Evolutionary conservation across 2,329 filamentous ascomycete species (phyloP).

Genomic region (Coniella lustricola): DNA sequence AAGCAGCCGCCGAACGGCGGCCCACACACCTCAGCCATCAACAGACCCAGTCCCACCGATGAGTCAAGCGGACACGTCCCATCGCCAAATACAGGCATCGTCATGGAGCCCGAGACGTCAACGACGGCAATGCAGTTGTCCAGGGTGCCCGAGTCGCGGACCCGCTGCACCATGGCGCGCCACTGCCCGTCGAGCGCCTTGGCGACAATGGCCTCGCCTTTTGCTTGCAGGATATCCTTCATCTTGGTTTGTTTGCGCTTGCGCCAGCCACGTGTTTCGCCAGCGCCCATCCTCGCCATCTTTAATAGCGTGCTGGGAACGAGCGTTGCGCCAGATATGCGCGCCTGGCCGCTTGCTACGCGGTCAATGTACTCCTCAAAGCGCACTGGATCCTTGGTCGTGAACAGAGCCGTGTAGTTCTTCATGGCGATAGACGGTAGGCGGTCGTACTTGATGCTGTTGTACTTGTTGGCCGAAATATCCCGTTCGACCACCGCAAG

Average conservation of each 20-base stretch:
- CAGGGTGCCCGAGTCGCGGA: conserved; percentile 47
- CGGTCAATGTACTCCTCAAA: conserved; percentile 43
- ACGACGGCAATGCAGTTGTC: conserved; percentile 49
- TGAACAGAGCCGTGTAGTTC: conserved; percentile 41
- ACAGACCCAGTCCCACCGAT: conserved; percentile 48
- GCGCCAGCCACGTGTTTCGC: too few species aligned
- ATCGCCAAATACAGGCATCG: conserved; percentile 31
- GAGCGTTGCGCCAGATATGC: conserved; percentile 49
- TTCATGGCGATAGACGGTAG: conserved; percentile 52
- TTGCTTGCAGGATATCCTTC: conserved; percentile 22
- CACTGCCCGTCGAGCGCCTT: conserved; percentile 45
- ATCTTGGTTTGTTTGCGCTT: conserved; percentile 8
- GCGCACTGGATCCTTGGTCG: conserved; percentile 39
- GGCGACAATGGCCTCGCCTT: conserved; percentile 24
- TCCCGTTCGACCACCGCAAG: conserved; percentile 47
- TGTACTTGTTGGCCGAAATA: conserved; percentile 37
- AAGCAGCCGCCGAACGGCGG: conserved; percentile 47
- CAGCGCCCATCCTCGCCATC: too few species aligned
- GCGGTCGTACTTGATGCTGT: conserved; percentile 48
- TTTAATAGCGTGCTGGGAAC: conserved; percentile 43
- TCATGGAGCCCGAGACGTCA: conserved; percentile 52
- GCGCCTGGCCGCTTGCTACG: conserved; percentile 39
- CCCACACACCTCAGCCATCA: conserved; percentile 45
- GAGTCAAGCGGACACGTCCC: conserved; percentile 42
- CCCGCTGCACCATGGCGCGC: conserved; percentile 49